Base-by-base conservation (phyloP, 306 rosid species). In the Quillaja saponaria region DNA sequence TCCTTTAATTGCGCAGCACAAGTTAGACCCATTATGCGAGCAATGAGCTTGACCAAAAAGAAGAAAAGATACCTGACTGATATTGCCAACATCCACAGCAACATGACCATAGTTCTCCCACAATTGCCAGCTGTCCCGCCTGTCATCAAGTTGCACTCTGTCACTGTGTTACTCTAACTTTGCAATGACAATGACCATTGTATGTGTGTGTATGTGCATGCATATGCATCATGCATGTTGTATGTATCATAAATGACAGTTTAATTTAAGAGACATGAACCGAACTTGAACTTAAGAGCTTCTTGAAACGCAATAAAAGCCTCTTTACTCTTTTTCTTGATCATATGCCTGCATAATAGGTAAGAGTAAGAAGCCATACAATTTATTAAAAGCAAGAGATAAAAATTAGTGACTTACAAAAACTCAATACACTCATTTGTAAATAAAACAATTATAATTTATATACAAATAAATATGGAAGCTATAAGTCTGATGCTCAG, bases 31-130 rank as follows among this genome's bases (percentile, higher is more conserved):
- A n/a, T n/a, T n/a, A n/a, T n/a, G n/a, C n/a, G n/a, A n/a, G n/a
- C n/a, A n/a, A n/a, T n/a, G n/a, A n/a, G n/a, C n/a, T n/a, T n/a
- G n/a, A n/a, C n/a, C n/a, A 46, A 49, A 67, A 52, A 46, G 21
- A 34, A 67, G 39, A 40, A 33, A 64, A 64, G 33, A 51, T 63
- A 83, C 98, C 98, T 88, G 98, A 69, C 76, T 63, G 55, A 88
- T 61, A 76, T 88, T 92, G 64, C 84, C 88, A 46, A 84, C 73
- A 44, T 92, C 98, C 50, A 88, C 69, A 72, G 98, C 96, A 71
- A 92, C 98, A 64, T 82, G 87, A 56, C 88, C 69, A 76, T 68
- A 88, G 74, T 84, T 92, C 82, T 92, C 98, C 98, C 98, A 88
- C 58, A 92, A 73, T 70, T 84, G 95, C 96, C 92, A 92, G 81